Conservation (phyloP, 768 basidiomycete species). For the Xerocomellus chrysenteron region DNA sequence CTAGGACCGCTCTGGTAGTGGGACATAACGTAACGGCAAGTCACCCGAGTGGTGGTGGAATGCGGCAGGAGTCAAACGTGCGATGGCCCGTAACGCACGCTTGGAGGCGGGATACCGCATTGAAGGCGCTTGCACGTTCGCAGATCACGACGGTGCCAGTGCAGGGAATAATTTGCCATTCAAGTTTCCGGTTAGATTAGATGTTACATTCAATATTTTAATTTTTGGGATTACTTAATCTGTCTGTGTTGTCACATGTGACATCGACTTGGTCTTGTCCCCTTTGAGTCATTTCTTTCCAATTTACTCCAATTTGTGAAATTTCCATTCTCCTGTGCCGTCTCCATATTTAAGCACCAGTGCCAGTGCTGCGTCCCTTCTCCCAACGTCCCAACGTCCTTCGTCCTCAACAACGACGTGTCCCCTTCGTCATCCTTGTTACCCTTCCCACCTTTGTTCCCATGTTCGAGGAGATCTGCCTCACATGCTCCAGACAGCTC, state of each 20-base stretch:
- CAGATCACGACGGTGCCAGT: not conserved
- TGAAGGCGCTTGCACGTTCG: slow-evolving; percentile 17
- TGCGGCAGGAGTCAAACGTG: slow-evolving; percentile 16
- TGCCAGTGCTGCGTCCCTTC: slow-evolving; percentile 17
- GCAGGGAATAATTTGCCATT: not conserved
- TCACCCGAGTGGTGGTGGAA: not conserved
- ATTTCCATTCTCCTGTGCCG: slow-evolving; percentile 40
- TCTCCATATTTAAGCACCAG: slow-evolving; percentile 35
- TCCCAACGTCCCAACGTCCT: slow-evolving; percentile 17
- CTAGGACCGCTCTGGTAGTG: not conserved
- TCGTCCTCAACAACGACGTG: slow-evolving; percentile 8
- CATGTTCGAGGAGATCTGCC: slow-evolving; percentile 82
- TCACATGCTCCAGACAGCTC: slow-evolving; percentile 68
- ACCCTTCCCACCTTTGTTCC: slow-evolving; percentile 9
- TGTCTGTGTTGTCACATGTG: slow-evolving; percentile 22
- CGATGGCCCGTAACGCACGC: not conserved
- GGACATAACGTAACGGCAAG: not conserved
- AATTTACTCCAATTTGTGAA: slow-evolving; percentile 32
- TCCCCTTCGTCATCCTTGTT: not conserved
- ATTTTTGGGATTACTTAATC: not conserved
- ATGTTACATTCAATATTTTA: not conserved
- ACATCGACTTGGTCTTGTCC: slow-evolving; percentile 28
- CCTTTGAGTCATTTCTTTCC: slow-evolving; percentile 34
- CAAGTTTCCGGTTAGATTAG: slow-evolving; percentile 8
- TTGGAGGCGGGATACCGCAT: not conserved